phyloP scores from a whole-genome alignment of 2,329 filamentous ascomycete species.

The Fusarium compactum region DNA sequence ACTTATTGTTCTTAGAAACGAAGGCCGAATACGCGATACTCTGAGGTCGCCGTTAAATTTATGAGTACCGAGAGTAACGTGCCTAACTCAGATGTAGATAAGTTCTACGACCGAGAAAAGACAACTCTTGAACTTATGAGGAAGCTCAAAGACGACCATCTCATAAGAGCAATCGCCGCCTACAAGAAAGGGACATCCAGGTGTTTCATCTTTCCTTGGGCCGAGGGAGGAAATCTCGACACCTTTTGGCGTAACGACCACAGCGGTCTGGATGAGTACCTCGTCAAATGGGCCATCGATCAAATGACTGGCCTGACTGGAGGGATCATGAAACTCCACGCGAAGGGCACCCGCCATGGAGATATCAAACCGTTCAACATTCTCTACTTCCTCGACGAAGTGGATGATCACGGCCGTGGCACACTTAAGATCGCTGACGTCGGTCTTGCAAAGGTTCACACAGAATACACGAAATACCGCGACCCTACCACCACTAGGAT shows the following conservation, averaged over 20 bases:
- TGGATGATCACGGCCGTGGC: background rate
- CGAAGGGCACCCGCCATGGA: background rate
- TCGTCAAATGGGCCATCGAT: background rate
- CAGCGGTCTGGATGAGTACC: rapidly evolving
- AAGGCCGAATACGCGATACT: too few relatives aligned
- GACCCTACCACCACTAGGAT: background rate
- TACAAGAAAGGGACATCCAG: background rate
- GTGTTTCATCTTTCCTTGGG: slow-evolving; percentile 17
- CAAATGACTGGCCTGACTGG: background rate
- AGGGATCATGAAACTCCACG: background rate
- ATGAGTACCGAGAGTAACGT: background rate
- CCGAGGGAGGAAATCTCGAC: background rate
- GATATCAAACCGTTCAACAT: slow-evolving; percentile 15
- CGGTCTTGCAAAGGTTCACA: background rate
- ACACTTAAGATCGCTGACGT: background rate
- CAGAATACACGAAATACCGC: background rate
- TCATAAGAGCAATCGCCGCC: slow-evolving; percentile 10
- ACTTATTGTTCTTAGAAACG: background rate
- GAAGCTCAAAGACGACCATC: background rate
- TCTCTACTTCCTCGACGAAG: background rate
- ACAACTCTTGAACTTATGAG: background rate
- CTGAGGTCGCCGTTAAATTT: background rate
- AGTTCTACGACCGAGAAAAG: background rate
- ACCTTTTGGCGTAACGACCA: background rate
- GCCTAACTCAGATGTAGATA: background rate